Conservation (phyloP, 345 rosid genomes). For the Dipteronia sinensis region DNA sequence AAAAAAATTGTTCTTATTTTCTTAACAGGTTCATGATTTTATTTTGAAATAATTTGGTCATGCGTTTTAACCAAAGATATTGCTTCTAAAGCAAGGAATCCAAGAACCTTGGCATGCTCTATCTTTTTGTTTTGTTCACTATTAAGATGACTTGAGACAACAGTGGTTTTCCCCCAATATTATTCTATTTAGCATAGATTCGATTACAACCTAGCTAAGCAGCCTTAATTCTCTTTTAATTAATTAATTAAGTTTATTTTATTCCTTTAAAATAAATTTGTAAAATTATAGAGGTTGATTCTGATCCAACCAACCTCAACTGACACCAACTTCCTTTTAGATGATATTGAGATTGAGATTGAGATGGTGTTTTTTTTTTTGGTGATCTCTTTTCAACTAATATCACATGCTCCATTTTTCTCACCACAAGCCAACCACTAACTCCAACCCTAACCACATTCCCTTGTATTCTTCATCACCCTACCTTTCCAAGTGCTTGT, state of each 20-base stretch:
- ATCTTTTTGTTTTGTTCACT: not conserved
- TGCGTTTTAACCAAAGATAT: constrained; percentile 22
- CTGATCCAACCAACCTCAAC: constrained; percentile 34
- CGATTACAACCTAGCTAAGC: constrained; percentile 12
- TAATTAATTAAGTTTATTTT: not conserved
- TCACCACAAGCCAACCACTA: constrained; percentile 29
- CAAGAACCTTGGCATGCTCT: constrained; percentile 6
- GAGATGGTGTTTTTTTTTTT: constrained; percentile 10
- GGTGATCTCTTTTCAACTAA: constrained; percentile 39
- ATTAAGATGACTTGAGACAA: not conserved
- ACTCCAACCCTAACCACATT: constrained; percentile 13
- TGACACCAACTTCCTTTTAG: constrained; percentile 34
- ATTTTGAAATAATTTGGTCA: constrained; percentile 17
- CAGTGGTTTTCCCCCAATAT: not conserved
- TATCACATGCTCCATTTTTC: constrained; percentile 31
- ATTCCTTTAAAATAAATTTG: constrained; percentile 12
- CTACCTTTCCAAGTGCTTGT: too few relatives aligned
- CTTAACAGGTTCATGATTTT: too few relatives aligned
- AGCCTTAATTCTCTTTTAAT: not conserved
- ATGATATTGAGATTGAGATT: constrained; percentile 18
- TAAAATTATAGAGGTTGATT: constrained; percentile 20
- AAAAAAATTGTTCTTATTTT: too few relatives aligned
- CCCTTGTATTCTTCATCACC: not conserved
- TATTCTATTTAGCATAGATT: not conserved
- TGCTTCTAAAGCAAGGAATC: constrained; percentile 25